Evolutionary conservation across 805 yeast genomes (phyloP).

Genomic region (Nakazawaea ambrosiae): DNA sequence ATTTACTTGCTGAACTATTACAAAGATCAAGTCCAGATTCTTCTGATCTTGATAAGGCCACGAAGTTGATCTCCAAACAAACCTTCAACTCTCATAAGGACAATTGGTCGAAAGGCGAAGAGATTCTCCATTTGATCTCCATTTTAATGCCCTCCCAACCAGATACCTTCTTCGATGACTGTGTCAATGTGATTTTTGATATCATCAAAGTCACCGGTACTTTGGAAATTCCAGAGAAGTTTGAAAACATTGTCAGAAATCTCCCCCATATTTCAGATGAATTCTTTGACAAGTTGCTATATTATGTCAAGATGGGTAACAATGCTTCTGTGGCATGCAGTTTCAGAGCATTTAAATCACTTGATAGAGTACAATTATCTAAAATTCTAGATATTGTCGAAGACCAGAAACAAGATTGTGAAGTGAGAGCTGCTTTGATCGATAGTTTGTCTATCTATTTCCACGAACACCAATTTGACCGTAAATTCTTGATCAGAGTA

Average conservation of each 20-base stretch:
- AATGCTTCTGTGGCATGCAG: conserved; percentile 26
- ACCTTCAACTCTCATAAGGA: conserved; percentile 28
- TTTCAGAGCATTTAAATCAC: conserved; percentile 22
- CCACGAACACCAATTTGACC: not conserved
- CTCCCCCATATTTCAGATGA: conserved; percentile 12
- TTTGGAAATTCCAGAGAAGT: conserved; percentile 19
- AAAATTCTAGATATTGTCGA: conserved; percentile 22
- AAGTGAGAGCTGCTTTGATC: conserved; percentile 18
- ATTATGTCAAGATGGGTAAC: conserved; percentile 33
- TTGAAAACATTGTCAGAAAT: conserved; percentile 21
- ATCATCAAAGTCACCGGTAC: conserved; percentile 19
- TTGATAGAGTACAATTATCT: conserved; percentile 13
- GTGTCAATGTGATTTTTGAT: conserved; percentile 19
- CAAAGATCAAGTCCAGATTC: not conserved
- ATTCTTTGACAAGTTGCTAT: conserved; percentile 24
- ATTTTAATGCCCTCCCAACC: conserved; percentile 3
- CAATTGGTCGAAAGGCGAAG: conserved; percentile 30
- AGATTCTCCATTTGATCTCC: conserved; percentile 19
- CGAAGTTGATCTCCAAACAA: conserved; percentile 4
- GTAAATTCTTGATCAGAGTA: conserved; percentile 11
- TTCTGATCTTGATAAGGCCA: not conserved
- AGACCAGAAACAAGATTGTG: conserved; percentile 22
- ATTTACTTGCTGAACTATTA: conserved; percentile 19
- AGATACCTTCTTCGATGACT: conserved; percentile 12
- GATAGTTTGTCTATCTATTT: conserved; percentile 18